Evolutionary conservation across 805 yeast genomes (phyloP).

Genomic region (Barnettozyma botsteinii): DNA sequence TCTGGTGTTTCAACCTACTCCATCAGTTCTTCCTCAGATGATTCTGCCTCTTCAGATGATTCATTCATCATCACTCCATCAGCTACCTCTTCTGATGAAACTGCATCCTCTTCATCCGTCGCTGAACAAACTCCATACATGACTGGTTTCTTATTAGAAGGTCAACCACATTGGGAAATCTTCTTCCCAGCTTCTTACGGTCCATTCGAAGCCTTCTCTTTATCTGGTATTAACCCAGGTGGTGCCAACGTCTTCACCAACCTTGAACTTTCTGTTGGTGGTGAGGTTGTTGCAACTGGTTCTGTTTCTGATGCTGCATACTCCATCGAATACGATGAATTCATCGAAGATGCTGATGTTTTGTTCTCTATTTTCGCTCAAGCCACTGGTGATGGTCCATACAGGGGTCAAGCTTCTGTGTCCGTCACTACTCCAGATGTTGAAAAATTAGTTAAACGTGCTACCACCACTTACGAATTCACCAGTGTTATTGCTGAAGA

Average conservation of each 20-base stretch:
- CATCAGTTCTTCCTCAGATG: conserved; percentile 9
- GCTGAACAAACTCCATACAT: conserved; percentile 19
- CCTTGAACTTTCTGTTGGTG: conserved; percentile 16
- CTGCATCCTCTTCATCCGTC: conserved; percentile 11
- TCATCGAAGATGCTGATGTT: conserved; percentile 6
- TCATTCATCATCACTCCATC: conserved; percentile 19
- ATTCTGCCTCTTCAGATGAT: conserved; percentile 15
- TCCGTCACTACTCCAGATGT: conserved; percentile 10
- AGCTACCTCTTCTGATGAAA: conserved; percentile 11
- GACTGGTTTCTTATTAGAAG: conserved; percentile 21
- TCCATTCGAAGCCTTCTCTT: conserved; percentile 20
- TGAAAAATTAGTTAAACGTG: conserved; percentile 17
- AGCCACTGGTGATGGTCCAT: conserved; percentile 22
- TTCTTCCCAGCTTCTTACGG: conserved; percentile 20
- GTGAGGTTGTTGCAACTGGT: conserved; percentile 9
- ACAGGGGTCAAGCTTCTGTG: conserved; percentile 13
- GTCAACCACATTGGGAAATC: conserved; percentile 25
- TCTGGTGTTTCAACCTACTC: conserved; percentile 8
- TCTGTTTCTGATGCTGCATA: conserved; percentile 11
- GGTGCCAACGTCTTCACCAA: conserved; percentile 17
- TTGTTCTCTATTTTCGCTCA: conserved; percentile 14
- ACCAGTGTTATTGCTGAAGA: conserved; percentile 8
- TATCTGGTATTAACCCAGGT: conserved; percentile 19
- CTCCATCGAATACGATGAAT: conserved; percentile 12
- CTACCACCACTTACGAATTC: conserved; percentile 8